These are phyloP conservation scores for Nakazawaea wyomingensis DNA, from an alignment of 805 yeast species.

Conservation along the genomic window DNA sequence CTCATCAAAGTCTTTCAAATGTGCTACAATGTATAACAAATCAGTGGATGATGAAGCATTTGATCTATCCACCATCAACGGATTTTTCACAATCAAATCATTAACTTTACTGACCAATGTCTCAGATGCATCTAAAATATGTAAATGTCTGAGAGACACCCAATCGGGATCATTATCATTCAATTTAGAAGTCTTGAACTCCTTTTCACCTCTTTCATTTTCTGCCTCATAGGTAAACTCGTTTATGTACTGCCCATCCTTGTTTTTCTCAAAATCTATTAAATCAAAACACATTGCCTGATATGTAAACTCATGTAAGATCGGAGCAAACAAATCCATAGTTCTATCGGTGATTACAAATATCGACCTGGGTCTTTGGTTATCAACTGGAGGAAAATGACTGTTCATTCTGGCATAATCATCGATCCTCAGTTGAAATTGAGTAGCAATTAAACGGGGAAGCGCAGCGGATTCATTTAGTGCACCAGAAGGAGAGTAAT, in stretches of 20 bases:
- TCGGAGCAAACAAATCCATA: constrained; percentile 75
- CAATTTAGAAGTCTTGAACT: constrained; percentile 41
- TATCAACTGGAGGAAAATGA: constrained; percentile 52
- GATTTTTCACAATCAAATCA: constrained; percentile 66
- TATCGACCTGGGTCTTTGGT: constrained; percentile 60
- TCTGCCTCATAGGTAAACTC: constrained; percentile 51
- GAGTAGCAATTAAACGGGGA: constrained; percentile 66
- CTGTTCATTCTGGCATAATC: constrained; percentile 66
- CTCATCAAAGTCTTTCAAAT: constrained; percentile 60
- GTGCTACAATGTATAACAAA: constrained; percentile 69
- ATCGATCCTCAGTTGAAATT: constrained; percentile 67
- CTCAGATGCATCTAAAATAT: constrained; percentile 70
- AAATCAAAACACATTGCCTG: constrained; percentile 90
- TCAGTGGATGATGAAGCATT: constrained; percentile 64
- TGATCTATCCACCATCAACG: constrained; percentile 64
- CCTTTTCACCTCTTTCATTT: constrained; percentile 43
- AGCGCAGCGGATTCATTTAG: constrained; percentile 51
- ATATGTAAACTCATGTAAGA: constrained; percentile 85
- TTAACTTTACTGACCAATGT: constrained; percentile 51
- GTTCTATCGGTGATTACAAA: constrained; percentile 79
- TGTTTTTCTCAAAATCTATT: constrained; percentile 27
- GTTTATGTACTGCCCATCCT: constrained; percentile 18
- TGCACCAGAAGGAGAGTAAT: constrained; percentile 50
- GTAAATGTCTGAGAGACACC: constrained; percentile 65
- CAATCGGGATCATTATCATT: constrained; percentile 66